Evolutionary conservation across 495 filamentous ascomycete species (phyloP), one percentile per base, ranked within the genome.

Genomic region (Penicillium silybi): DNA sequence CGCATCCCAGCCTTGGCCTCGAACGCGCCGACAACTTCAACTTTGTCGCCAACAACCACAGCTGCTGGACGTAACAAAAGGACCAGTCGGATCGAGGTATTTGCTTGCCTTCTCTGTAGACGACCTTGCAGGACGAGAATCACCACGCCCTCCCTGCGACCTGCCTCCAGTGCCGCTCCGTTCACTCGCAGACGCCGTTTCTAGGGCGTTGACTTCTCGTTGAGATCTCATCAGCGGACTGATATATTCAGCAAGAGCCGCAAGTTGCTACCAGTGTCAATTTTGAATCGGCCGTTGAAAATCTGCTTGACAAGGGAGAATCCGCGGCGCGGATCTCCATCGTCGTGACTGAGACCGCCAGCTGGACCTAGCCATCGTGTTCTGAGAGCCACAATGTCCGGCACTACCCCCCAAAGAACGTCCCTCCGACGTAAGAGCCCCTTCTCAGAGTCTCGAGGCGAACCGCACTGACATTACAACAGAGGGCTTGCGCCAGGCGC

Each of bases 401-500:
- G 45, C 16, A 52, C 62, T 29, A 63, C 60, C 34, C 60, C 63
- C 16, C 63, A 61, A 32, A 42, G 62, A 42, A 63, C 59, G 18
- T 66, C 63, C 19, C 52, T 66, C 17, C 60, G 63, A 46, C 63
- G 63, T 66, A 64, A 48, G 63, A 20, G 11, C 15, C 15, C 37
- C 25, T 40, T 41, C 7, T 34, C 42, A 18, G 11, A n/a, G 3
- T 10, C 0, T 19, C 27, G 2, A 16, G 2, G 3, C 13, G 32
- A 20, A 9, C n/a, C 15, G 37, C 56, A 39, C 57, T 72, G 41
- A 65, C 52, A 44, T 7, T 9, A 23, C 41, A 17, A 23, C 54
- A 77, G 74, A 77, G 65, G 74, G 74, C 41, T 48, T 77, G 54
- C 74, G 74, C 53, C 71, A 74, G 57, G 72, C 72, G 10, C 74